Evolutionary conservation across 345 rosid species (phyloP), one percentile per base, ranked within the genome.

Genomic region (Populus tremula): DNA sequence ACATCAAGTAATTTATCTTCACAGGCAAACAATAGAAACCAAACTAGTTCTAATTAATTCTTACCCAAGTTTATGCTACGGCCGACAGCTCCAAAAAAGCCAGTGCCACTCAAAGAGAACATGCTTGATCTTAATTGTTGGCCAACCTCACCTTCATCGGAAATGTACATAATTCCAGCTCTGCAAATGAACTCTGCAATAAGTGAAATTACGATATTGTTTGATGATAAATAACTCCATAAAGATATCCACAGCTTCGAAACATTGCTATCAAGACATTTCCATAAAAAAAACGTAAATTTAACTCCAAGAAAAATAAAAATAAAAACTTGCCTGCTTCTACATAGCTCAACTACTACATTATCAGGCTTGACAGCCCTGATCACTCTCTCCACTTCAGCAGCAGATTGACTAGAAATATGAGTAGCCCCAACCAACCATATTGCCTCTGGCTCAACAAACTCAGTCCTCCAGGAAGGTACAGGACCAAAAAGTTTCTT

Each of bases 101-200:
- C 98, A 20, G 88, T 82, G 7, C 97, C 98, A 18, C 90, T 90
- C 83, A 93, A 82, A n/a, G 96, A 90, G 56, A 95, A 86, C 87
- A 79, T 85, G 74, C 83, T 87, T 20, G 94, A 85, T 76, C 74
- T 85, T 64, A 89, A 77, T 72, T 82, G 84, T 64, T 83, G 84
- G n/a, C 67, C 88, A 67, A 9, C 78, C 72, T 87, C 90, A 71
- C 77, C 87, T 31, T 82, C 87, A 75, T 74, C 78, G 0, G 91
- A 80, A 73, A 87, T 79, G 80, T 92, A 93, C 97, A 93, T 93
- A 63, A 95, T 95, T 89, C 98, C 98, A 87, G 94, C 97, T 89
- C 97, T 90, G 98, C 83, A 89, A 87, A 82, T 70, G 67, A 83
- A 64, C 87, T 89, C 93, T 89, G 88, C 87, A 84, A 73, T 81